Evolutionary conservation across 2,329 filamentous ascomycete genomes (phyloP).

Genomic region (Ophiostoma quercus): DNA sequence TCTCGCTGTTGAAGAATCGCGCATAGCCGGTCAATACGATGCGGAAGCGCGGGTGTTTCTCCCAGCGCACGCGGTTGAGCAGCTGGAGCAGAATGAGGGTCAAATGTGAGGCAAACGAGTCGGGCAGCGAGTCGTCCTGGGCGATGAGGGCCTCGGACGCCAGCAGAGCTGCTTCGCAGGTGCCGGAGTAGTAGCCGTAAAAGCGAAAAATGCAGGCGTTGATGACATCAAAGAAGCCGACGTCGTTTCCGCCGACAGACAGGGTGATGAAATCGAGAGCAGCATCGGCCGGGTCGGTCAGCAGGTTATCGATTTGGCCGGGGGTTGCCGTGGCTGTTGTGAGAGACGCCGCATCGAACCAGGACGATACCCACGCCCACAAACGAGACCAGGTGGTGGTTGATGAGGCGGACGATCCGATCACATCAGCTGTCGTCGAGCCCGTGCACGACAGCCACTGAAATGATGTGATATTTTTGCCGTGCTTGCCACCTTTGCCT

Average conservation of each 20-base stretch:
- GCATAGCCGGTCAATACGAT: constrained; percentile 46
- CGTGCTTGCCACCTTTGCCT: neutral
- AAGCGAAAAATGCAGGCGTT: constrained; percentile 48
- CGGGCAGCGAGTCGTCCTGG: constrained; percentile 34
- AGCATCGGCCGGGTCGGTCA: neutral
- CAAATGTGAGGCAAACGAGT: constrained; percentile 31
- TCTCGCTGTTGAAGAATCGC: constrained; percentile 44
- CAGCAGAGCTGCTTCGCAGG: constrained; percentile 40
- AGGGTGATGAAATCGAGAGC: constrained; percentile 30
- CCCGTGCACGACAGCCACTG: neutral
- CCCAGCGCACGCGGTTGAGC: constrained; percentile 42
- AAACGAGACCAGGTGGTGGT: neutral
- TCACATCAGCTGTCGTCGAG: neutral
- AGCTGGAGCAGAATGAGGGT: constrained; percentile 40
- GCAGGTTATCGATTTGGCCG: neutral
- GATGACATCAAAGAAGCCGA: constrained; percentile 47
- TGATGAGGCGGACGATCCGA: neutral
- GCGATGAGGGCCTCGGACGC: constrained; percentile 35
- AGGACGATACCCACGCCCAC: neutral
- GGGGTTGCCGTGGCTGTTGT: neutral
- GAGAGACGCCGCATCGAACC: neutral
- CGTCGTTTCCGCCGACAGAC: constrained; percentile 46
- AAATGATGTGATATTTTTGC: neutral
- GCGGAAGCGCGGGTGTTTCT: constrained; percentile 41
- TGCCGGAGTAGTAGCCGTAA: constrained; percentile 45